These are phyloP conservation scores for Colletotrichum sp. DNA, from an alignment of 2,329 filamentous ascomycete genomes.

Conservation along the genomic window DNA sequence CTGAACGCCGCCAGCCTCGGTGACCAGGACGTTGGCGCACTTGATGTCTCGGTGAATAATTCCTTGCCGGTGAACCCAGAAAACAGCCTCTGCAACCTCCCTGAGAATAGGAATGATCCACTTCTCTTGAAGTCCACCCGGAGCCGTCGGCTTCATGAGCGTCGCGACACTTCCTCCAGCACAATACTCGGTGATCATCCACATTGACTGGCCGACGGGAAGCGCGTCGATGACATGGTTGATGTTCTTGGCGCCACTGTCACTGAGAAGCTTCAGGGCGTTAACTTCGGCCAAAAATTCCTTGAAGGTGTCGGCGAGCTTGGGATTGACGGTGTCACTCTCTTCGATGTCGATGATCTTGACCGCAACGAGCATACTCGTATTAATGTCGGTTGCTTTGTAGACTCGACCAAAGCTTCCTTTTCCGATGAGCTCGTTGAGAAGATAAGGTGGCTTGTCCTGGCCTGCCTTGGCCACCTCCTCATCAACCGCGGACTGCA, in stretches of 20 bases:
- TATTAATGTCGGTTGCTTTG: slow-evolving; percentile 58
- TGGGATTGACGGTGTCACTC: slow-evolving; percentile 70
- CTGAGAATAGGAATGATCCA: slow-evolving; percentile 72
- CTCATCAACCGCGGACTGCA: slow-evolving; percentile 69
- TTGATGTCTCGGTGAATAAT: slow-evolving; percentile 77
- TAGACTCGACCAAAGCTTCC: slow-evolving; percentile 78
- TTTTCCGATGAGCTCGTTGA: slow-evolving; percentile 76
- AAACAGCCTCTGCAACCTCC: slow-evolving; percentile 69
- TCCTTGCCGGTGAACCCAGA: slow-evolving; percentile 70
- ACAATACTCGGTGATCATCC: slow-evolving; percentile 89
- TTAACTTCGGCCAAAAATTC: slow-evolving; percentile 74
- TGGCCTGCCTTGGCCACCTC: slow-evolving; percentile 64
- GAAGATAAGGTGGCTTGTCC: slow-evolving; percentile 68
- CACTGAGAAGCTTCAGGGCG: slow-evolving; percentile 74
- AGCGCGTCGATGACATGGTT: slow-evolving; percentile 83
- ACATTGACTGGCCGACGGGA: slow-evolving; percentile 79
- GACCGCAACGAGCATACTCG: slow-evolving; percentile 67
- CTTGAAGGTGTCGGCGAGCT: slow-evolving; percentile 69
- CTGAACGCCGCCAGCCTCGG: slow-evolving; percentile 77
- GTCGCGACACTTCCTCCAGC: slow-evolving; percentile 83
- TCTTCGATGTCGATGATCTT: slow-evolving; percentile 88
- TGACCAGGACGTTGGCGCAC: slow-evolving; percentile 81
- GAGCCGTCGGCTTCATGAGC: slow-evolving; percentile 70
- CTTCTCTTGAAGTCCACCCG: slow-evolving; percentile 70
- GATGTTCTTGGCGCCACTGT: slow-evolving; percentile 78